A percentile compares a stretch with the other conserved stretches of the same genome.
Evolutionary conservation across 345 rosid species (phyloP).

Genomic region (Lumnitzera littorea): DNA sequence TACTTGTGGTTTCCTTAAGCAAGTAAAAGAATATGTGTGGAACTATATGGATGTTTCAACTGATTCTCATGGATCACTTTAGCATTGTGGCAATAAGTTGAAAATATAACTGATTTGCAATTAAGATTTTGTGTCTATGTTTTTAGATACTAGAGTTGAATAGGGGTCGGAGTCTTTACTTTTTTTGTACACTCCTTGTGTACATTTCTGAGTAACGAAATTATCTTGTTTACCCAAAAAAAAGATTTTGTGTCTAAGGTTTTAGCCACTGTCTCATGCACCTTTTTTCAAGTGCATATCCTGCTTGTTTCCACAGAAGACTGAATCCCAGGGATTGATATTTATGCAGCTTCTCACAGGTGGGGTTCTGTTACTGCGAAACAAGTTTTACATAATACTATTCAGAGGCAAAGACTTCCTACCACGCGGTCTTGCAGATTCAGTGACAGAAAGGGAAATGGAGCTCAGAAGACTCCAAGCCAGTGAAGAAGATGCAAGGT

Average conservation of each 20-base stretch:
- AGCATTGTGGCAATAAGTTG: too few relatives aligned
- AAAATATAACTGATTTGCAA: neutral
- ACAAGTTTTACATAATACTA: conserved; percentile 64
- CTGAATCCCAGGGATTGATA: neutral
- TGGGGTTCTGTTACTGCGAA: conserved; percentile 65
- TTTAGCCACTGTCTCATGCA: neutral
- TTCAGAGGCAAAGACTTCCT: conserved; percentile 85
- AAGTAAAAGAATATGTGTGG: too few relatives aligned
- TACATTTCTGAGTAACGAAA: too few relatives aligned
- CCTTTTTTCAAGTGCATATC: neutral
- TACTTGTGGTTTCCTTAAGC: too few relatives aligned
- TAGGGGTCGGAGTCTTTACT: too few relatives aligned
- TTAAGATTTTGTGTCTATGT: too few relatives aligned
- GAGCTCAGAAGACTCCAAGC: conserved; percentile 47
- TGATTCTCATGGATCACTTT: too few relatives aligned
- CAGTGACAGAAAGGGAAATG: conserved; percentile 56
- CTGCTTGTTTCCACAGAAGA: too few relatives aligned
- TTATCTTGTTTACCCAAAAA: too few relatives aligned
- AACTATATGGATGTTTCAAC: too few relatives aligned
- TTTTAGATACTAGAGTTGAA: neutral
- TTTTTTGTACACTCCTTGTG: too few relatives aligned
- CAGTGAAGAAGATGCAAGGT: conserved; percentile 55
- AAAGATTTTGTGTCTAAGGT: too few relatives aligned
- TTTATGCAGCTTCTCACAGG: conserved; percentile 65
- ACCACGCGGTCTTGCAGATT: conserved; percentile 38